Conservation (phyloP, 208 protist species). For the Trichomonas vaginalis region DNA sequence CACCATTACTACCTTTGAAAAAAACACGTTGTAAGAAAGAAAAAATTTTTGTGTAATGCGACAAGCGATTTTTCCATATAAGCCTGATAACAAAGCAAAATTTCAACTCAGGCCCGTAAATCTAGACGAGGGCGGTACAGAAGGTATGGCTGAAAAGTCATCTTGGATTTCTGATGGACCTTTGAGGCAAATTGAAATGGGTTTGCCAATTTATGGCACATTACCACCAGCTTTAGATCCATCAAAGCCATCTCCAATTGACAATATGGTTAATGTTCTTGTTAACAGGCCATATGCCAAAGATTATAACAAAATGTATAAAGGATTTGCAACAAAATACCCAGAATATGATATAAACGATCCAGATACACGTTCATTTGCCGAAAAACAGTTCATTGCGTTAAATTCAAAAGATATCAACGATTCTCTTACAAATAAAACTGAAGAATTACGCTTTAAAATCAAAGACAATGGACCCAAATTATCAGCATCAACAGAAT, state of each 20-base stretch:
- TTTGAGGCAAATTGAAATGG: background rate
- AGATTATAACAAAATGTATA: background rate
- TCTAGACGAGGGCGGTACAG: background rate
- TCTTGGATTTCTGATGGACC: background rate
- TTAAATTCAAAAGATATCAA: background rate
- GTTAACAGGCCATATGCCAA: background rate
- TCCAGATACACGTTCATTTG: background rate
- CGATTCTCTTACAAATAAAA: background rate
- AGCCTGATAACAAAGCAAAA: background rate
- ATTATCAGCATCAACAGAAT: background rate
- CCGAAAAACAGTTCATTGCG: background rate
- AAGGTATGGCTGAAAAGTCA: background rate
- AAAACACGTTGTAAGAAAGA: no score
- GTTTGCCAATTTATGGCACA: background rate
- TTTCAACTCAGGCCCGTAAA: background rate
- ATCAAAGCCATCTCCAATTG: background rate
- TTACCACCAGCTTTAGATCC: background rate
- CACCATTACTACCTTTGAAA: no score
- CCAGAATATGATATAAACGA: background rate
- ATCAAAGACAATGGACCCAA: background rate
- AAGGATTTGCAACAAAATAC: background rate
- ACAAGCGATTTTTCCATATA: background rate
- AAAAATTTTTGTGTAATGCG: no score
- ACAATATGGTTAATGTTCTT: background rate
- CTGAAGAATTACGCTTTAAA: background rate